Evolutionary conservation across 371 early-diverging fungal genomes (phyloP).

Genomic region (Amoeboaphelidium protococcarum): DNA sequence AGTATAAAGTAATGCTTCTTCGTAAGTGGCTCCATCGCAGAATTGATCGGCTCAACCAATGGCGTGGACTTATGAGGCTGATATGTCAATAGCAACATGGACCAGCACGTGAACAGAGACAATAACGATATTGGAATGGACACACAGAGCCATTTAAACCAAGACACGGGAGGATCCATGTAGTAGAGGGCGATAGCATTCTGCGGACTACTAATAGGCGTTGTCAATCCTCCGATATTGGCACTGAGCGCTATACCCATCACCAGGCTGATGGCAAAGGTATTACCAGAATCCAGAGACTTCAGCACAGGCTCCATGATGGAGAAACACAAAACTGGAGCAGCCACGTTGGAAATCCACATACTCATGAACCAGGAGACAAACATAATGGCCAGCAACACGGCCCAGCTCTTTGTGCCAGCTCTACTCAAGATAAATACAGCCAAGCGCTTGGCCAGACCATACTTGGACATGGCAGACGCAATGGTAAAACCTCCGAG

Average conservation of each 20-base stretch:
- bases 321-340: constrained; percentile 86
- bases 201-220: constrained; percentile 91
- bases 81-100: constrained; percentile 36
- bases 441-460: constrained; percentile 72
- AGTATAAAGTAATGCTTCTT: constrained; percentile 30
- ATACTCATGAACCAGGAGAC: constrained; percentile 80
- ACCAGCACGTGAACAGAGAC: constrained; percentile 48
- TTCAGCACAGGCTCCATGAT: constrained; percentile 56
- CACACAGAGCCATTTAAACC: constrained; percentile 66
- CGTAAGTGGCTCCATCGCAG: constrained; percentile 13
- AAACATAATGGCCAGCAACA: constrained; percentile 64
- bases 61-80: constrained; percentile 29
- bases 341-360: constrained; percentile 94
- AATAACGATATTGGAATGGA: constrained; percentile 52
- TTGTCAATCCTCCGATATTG: constrained; percentile 87
- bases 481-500: constrained; percentile 87
- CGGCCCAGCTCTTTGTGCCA: neutral
- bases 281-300: constrained; percentile 30
- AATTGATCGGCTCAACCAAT: neutral
- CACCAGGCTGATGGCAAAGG: constrained; percentile 57
- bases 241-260: constrained; percentile 79
- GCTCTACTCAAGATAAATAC: constrained; percentile 43
- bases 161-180: constrained; percentile 8
- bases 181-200: constrained; percentile 26
- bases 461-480: constrained; percentile 64